Base-by-base conservation (phyloP, 2,329 filamentous ascomycete genomes). In the Xylariales sp. region DNA sequence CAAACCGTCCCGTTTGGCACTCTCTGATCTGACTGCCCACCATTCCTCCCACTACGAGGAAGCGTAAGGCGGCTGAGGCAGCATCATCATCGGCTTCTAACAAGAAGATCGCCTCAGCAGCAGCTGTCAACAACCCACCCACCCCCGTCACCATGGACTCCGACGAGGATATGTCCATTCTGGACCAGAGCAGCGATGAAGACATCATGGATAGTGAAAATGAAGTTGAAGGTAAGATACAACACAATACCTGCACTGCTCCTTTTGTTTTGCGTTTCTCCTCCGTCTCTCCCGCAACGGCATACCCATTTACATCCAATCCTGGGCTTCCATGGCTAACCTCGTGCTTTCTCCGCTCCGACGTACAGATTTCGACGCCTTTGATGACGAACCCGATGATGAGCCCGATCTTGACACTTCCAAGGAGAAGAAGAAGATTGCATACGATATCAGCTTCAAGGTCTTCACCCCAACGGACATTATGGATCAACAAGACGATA, bases 141-240 rank as follows among this genome's bases (percentile, higher is more conserved):
- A 78, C 76, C 5, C 74, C 77, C 19, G 61, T 74, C 42, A 81
- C 77, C 33, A 96, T 96, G 90, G 89, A 95, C 67, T 96, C 90
- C 7, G 91, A 97, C 53, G 89, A 96, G 56, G 91, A 96, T 43
- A 90, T 90, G 62, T n/a, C n/a, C n/a, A 85, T 93, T 76, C 94
- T 86, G 52, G 81, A 82, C 56, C 73, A 83, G 52, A 91, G 87
- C 29, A 95, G 85, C 56, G 83, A 83, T 29, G 81, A 83, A 39
- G 83, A 86, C 47, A 77, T 88, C 43, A 74, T 84, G 61, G 85
- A 85, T 43, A 89, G 85, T 51, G 89, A 88, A 38, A 87, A 89
- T 52, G 82, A 75, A 60, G 63, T 28, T 14, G 35, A 30, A 13
- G 28, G 28, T 30, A 30, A n/a, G n/a, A n/a, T n/a, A n/a, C n/a